Evolutionary conservation across 768 basidiomycete species (phyloP).

Genomic region (Mycena indigotica): DNA sequence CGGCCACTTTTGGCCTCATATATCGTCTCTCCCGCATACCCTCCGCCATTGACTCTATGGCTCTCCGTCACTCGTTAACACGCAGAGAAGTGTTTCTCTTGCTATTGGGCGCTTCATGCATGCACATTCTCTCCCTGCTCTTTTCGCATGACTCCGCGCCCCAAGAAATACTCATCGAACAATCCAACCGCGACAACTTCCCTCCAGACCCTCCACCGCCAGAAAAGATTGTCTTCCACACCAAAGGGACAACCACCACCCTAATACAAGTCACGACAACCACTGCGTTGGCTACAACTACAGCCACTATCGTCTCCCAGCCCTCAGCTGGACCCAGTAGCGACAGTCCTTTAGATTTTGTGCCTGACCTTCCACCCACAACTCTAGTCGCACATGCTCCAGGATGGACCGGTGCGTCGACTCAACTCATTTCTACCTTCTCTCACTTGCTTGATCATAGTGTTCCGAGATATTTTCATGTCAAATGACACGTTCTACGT

Average conservation of each 20-base stretch:
- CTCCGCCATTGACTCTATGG: too few species aligned
- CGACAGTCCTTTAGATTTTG: constrained; percentile 10
- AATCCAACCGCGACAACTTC: constrained; percentile 2
- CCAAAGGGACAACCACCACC: constrained; percentile 7
- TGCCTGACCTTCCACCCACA: constrained; percentile 11
- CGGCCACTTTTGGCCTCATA: too few species aligned
- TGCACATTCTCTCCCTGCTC: constrained; percentile 54
- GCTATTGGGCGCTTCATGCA: constrained; percentile 56
- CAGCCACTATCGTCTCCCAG: not conserved
- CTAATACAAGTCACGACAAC: not conserved
- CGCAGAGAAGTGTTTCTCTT: constrained; percentile 62
- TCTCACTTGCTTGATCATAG: not conserved
- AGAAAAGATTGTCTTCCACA: constrained; percentile 7
- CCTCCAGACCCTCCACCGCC: constrained; percentile 17
- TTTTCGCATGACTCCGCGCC: constrained; percentile 24
- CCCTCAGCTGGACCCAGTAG: constrained; percentile 4
- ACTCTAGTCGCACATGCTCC: constrained; percentile 16
- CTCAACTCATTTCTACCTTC: not conserved
- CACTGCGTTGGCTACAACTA: not conserved
- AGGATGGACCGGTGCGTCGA: constrained; percentile 19
- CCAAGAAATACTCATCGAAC: constrained; percentile 13
- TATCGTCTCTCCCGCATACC: too few species aligned
- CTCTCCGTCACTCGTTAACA: constrained; percentile 47
- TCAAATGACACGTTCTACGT: constrained; percentile 80
- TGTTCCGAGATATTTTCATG: constrained; percentile 71